Percentiles rank a stretch among this genome's conserved stretches.
phyloP scores from a whole-genome alignment of 2,329 filamentous ascomycete genomes.

The Chaetothyriales sp. region DNA sequence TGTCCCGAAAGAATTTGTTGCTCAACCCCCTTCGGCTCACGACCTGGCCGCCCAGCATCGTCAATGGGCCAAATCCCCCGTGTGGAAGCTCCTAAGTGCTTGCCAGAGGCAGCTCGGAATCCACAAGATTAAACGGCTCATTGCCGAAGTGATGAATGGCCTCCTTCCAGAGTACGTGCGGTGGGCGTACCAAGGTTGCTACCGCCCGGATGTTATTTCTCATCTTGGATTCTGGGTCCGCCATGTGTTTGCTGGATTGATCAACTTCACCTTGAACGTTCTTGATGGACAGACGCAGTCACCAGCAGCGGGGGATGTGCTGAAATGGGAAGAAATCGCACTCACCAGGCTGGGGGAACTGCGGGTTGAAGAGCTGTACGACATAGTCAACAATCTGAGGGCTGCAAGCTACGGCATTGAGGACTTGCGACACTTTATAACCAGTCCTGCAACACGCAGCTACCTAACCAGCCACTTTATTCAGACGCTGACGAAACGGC shows the following conservation, averaged over 20 bases:
- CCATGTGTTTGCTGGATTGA: conserved; percentile 38
- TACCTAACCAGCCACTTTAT: conserved; percentile 41
- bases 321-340: conserved; percentile 42
- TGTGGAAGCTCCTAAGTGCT: conserved; percentile 5
- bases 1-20: background rate
- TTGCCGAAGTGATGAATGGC: conserved; percentile 43
- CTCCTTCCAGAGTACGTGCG: conserved; percentile 42
- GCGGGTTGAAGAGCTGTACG: conserved; percentile 43
- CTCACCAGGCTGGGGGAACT: conserved; percentile 40
- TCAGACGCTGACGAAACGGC: conserved; percentile 36
- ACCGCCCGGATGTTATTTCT: conserved; percentile 34
- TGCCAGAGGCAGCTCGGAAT: conserved; percentile 30
- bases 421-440: conserved; percentile 44
- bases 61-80: background rate
- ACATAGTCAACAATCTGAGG: conserved; percentile 45
- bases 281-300: conserved; percentile 3
- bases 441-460: conserved; percentile 37
- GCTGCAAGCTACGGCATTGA: conserved; percentile 43
- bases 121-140: conserved; percentile 39
- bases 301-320: conserved; percentile 29
- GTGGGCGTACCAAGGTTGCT: conserved; percentile 42
- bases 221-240: conserved; percentile 42
- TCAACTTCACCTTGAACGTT: conserved; percentile 28
- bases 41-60: background rate
- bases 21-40: background rate